phyloP scores from a whole-genome alignment of 2,329 filamentous ascomycete genomes.

The Aspergillus vadensis region DNA sequence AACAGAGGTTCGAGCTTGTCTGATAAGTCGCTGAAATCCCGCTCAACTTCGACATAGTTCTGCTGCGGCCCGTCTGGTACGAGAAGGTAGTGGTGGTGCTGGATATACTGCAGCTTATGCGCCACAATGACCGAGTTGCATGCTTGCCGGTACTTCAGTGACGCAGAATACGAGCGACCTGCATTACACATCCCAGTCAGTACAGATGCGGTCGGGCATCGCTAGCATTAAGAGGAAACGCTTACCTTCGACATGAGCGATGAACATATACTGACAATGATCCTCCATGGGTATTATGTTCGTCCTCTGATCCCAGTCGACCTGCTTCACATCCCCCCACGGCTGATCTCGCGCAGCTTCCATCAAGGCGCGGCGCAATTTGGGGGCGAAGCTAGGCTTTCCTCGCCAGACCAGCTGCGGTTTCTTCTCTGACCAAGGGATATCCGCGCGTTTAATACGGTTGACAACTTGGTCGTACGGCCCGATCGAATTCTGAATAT shows the following conservation, averaged over 20 bases:
- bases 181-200: neutral
- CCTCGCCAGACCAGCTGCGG: conserved; percentile 54
- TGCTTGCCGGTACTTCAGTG: conserved; percentile 53
- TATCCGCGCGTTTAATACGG: conserved; percentile 28
- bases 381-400: conserved; percentile 45
- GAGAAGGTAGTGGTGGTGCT: conserved; percentile 51
- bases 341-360: conserved; percentile 42
- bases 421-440: conserved; percentile 41
- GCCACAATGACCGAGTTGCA: conserved; percentile 50
- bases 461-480: conserved; percentile 42
- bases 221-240: neutral
- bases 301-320: conserved; percentile 42
- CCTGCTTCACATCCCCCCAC: conserved; percentile 52
- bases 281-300: conserved; percentile 54
- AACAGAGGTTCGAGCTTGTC: conserved; percentile 40
- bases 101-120: conserved; percentile 50
- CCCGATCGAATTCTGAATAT: conserved; percentile 36
- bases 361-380: conserved; percentile 44
- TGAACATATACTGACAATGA: conserved; percentile 56
- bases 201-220: neutral
- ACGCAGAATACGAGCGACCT: conserved; percentile 50
- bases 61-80: conserved; percentile 45
- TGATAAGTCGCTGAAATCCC: conserved; percentile 58
- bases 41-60: conserved; percentile 50
- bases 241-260: conserved; percentile 56